phyloP scores from a whole-genome alignment of 495 filamentous ascomycete species.

The Sabuloglossum arenarium region DNA sequence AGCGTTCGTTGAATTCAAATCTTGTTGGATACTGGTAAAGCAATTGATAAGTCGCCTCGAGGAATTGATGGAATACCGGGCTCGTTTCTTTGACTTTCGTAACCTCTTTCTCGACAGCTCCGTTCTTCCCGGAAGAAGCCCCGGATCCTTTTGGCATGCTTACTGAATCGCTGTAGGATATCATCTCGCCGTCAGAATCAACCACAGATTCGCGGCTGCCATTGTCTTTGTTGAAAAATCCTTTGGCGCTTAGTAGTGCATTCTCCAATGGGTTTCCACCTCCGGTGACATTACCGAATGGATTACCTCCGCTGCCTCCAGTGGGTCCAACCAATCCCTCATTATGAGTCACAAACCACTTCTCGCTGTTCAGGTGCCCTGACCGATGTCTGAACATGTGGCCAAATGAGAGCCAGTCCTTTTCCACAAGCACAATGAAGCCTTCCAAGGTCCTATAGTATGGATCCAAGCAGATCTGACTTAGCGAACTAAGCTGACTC shows the following conservation, averaged over 20 bases:
- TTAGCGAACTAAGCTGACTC: conserved; percentile 81
- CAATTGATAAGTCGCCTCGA: conserved; percentile 87
- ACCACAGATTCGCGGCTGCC: conserved; percentile 39
- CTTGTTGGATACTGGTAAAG: conserved; percentile 69
- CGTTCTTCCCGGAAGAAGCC: conserved; percentile 9
- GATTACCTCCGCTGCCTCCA: conserved; percentile 26
- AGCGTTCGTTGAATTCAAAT: conserved; percentile 95
- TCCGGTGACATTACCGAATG: conserved; percentile 22
- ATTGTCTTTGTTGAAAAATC: conserved; percentile 71
- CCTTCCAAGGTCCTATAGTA: conserved; percentile 92
- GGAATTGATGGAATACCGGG: conserved; percentile 97
- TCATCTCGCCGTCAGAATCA: conserved; percentile 40
- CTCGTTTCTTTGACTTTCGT: conserved; percentile 67
- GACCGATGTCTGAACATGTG: conserved; percentile 90
- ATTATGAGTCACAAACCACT: conserved; percentile 84
- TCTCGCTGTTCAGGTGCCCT: conserved; percentile 70
- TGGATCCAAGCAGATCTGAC: conserved; percentile 85
- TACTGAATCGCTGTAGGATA: conserved; percentile 30
- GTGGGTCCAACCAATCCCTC: conserved; percentile 33
- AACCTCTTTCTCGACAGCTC: conserved; percentile 21
- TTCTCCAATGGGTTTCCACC: conserved; percentile 66
- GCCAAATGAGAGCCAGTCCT: conserved; percentile 95
- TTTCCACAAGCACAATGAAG: conserved; percentile 88
- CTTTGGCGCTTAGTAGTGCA: conserved; percentile 67
- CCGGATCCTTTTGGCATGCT: conserved; percentile 15